phyloP scores from a whole-genome alignment of 23 red algal species.

The Pyropia yezoensis region DNA sequence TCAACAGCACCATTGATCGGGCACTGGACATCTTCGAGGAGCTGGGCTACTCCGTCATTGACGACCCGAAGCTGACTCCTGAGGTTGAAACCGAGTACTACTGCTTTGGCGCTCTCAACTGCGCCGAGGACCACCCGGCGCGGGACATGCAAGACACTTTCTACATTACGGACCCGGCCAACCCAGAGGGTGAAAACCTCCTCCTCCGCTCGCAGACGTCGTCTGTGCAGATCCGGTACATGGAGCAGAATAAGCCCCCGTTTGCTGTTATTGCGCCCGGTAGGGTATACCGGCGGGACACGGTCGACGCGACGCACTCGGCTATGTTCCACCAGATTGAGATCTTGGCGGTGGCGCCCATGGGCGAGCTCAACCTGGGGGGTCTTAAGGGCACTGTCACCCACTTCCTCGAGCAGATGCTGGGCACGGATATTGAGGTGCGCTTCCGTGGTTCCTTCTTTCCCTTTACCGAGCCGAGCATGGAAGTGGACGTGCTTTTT shows the following conservation, averaged over 20 bases:
- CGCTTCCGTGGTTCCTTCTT: slow-evolving; percentile 66
- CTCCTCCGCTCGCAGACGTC: slow-evolving; percentile 68
- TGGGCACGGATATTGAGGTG: slow-evolving; percentile 56
- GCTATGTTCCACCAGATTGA: slow-evolving; percentile 75
- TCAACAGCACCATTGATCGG: slow-evolving; percentile 49
- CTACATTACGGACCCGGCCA: slow-evolving; percentile 17
- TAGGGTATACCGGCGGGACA: slow-evolving; percentile 59
- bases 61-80: slow-evolving; percentile 35
- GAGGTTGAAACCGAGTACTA: slow-evolving; percentile 80
- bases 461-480: slow-evolving; percentile 78
- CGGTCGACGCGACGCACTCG: slow-evolving; percentile 56
- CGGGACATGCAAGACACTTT: slow-evolving; percentile 84
- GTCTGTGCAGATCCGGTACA: slow-evolving; percentile 66
- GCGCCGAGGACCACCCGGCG: slow-evolving; percentile 59
- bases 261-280: slow-evolving; percentile 69
- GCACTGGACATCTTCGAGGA: slow-evolving; percentile 41
- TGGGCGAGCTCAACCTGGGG: slow-evolving; percentile 45
- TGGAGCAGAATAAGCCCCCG: slow-evolving; percentile 68
- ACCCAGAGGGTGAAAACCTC: slow-evolving; percentile 13
- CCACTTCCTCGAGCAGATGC: slow-evolving; percentile 68
- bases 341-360: slow-evolving; percentile 47
- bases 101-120: slow-evolving; percentile 73
- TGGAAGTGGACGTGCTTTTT: slow-evolving; percentile 83
- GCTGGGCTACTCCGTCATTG: slow-evolving; percentile 63
- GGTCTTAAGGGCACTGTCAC: slow-evolving; percentile 39